phyloP scores from a whole-genome alignment of 2,329 filamentous ascomycete species.

The Ceratocystis huliohia region DNA sequence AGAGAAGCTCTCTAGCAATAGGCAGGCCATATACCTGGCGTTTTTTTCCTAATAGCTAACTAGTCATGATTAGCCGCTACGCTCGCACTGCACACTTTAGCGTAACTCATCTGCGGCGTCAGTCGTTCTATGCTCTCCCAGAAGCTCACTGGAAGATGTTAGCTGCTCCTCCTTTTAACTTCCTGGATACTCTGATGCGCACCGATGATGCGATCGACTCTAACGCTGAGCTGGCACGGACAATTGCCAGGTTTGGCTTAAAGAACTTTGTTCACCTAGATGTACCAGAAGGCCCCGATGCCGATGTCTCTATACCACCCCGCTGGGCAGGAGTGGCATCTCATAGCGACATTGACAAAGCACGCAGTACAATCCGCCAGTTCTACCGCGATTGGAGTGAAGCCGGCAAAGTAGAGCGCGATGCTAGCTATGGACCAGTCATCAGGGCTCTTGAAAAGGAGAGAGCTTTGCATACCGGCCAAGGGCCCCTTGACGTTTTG shows the following conservation, averaged over 20 bases:
- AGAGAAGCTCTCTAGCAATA: neutral
- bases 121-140: constrained; percentile 85
- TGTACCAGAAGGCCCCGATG: constrained; percentile 23
- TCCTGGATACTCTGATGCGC: constrained; percentile 62
- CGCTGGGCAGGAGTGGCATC: constrained; percentile 62
- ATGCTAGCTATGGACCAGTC: constrained; percentile 65
- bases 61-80: constrained; percentile 52
- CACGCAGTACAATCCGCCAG: constrained; percentile 80
- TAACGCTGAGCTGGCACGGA: constrained; percentile 72
- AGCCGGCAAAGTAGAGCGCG: constrained; percentile 60
- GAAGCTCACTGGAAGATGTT: constrained; percentile 73
- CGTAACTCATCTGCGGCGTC: constrained; percentile 77
- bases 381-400: constrained; percentile 90
- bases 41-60: neutral
- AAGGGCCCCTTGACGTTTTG: constrained; percentile 50
- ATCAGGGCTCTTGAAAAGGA: constrained; percentile 49
- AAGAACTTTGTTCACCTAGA: constrained; percentile 40
- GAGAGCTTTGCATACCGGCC: constrained; percentile 24
- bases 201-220: constrained; percentile 80
- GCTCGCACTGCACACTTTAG: constrained; percentile 76
- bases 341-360: constrained; percentile 71
- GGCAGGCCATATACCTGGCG: neutral
- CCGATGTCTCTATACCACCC: constrained; percentile 38
- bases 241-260: constrained; percentile 60
- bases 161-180: constrained; percentile 66